A percentile compares a stretch with the other conserved stretches of the same genome.
Conservation (phyloP, 2,329 filamentous ascomycete genomes). For the Penicillium corylophilum region DNA sequence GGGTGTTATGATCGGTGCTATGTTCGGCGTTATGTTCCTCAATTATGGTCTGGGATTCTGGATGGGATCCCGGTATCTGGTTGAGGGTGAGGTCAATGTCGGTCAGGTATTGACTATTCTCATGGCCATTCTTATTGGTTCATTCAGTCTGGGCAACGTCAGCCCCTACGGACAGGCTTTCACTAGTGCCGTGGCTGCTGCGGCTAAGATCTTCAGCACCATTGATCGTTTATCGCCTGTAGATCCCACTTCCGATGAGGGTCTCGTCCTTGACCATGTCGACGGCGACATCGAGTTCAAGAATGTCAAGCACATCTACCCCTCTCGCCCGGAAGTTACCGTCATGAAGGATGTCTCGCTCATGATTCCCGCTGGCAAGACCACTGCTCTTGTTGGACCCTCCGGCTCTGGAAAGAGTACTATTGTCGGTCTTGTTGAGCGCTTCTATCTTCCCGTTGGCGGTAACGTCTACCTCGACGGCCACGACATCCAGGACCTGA, state of each 20-base stretch:
- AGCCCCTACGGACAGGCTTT: constrained; percentile 86
- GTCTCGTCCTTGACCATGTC: constrained; percentile 70
- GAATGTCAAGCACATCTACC: constrained; percentile 89
- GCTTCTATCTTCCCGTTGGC: constrained; percentile 87
- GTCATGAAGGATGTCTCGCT: constrained; percentile 85
- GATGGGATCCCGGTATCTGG: constrained; percentile 76
- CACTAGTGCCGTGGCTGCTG: constrained; percentile 76
- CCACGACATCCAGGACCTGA: constrained; percentile 74
- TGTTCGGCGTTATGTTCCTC: constrained; percentile 82
- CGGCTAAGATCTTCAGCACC: constrained; percentile 87
- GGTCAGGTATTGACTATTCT: constrained; percentile 78
- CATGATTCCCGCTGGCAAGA: constrained; percentile 81
- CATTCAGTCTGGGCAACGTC: constrained; percentile 85
- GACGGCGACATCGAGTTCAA: constrained; percentile 77
- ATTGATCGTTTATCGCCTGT: constrained; percentile 86
- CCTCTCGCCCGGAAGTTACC: constrained; percentile 82
- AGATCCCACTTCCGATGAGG: constrained; percentile 69
- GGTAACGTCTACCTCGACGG: constrained; percentile 80
- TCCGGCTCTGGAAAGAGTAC: constrained; percentile 95
- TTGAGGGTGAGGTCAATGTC: constrained; percentile 64
- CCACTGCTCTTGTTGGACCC: constrained; percentile 87
- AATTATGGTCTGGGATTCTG: constrained; percentile 89
- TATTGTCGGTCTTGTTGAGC: constrained; percentile 86
- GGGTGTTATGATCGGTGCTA: constrained; percentile 74
- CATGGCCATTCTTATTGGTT: constrained; percentile 88